A percentile compares a stretch with the other conserved stretches of the same genome.
These are phyloP conservation scores for Pogostemon cablin DNA, from an alignment of 257 asterid genomes.

Conservation along the genomic window DNA sequence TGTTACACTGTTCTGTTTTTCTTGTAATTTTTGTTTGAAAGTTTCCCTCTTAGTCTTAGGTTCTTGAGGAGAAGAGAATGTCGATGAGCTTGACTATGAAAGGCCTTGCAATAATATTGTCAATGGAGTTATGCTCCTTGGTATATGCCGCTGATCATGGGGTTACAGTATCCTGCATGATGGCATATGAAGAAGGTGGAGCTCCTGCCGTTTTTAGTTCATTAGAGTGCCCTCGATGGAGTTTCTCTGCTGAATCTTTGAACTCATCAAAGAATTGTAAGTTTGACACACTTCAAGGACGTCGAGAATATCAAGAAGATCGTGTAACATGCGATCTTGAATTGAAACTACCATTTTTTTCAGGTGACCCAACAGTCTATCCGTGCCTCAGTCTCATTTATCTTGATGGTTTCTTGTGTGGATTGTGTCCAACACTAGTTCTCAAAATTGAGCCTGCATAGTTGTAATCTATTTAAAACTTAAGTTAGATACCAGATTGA, in stretches of 20 bases:
- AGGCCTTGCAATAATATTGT: slow-evolving; percentile 26
- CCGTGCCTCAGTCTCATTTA: background rate
- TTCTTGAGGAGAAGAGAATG: slow-evolving; percentile 31
- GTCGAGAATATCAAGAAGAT: slow-evolving; percentile 76
- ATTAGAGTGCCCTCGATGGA: slow-evolving; percentile 56
- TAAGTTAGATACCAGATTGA: background rate
- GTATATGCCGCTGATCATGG: slow-evolving; percentile 37
- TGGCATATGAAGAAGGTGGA: slow-evolving; percentile 73
- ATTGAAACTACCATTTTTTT: slow-evolving; percentile 48
- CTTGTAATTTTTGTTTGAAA: slow-evolving; percentile 1
- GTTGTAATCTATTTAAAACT: background rate
- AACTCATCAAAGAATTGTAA: slow-evolving; percentile 47
- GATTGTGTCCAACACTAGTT: background rate
- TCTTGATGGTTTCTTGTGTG: background rate
- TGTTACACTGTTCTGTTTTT: slow-evolving; percentile 1
- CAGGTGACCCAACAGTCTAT: slow-evolving; percentile 43
- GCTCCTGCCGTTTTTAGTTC: slow-evolving; percentile 53
- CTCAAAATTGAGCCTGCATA: background rate
- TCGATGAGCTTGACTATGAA: slow-evolving; percentile 15
- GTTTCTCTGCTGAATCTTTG: slow-evolving; percentile 32
- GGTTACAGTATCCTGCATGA: slow-evolving; percentile 63
- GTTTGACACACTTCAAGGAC: slow-evolving; percentile 70
- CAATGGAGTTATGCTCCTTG: slow-evolving; percentile 33
- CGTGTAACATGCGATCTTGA: slow-evolving; percentile 60
- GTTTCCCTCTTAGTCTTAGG: slow-evolving; percentile 1